Percentiles rank a stretch among this genome's conserved stretches.
These are phyloP conservation scores for Trifolium subterraneum DNA, from an alignment of 306 rosid species.

Conservation along the genomic window DNA sequence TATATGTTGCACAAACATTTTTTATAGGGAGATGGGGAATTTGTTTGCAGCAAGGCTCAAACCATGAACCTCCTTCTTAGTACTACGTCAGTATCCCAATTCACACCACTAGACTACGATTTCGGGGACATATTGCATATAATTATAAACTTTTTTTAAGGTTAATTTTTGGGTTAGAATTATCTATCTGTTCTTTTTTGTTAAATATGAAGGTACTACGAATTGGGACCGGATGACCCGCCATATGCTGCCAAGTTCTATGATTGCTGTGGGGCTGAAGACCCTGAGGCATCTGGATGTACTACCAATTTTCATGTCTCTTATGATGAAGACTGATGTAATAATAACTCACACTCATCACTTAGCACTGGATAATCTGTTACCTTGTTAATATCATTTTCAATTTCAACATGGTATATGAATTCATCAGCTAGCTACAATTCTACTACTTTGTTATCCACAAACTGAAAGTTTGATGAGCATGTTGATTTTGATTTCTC, in stretches of 20 bases:
- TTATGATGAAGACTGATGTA: constrained; percentile 67
- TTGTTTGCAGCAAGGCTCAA: no score
- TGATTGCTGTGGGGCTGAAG: constrained; percentile 96
- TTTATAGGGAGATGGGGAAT: no score
- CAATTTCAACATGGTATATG: constrained; percentile 30
- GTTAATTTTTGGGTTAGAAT: constrained; percentile 7
- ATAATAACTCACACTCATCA: constrained; percentile 14
- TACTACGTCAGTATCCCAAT: no score
- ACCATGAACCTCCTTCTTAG: no score
- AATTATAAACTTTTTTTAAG: background rate
- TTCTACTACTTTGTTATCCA: background rate
- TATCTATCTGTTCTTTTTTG: constrained; percentile 15
- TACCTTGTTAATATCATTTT: constrained; percentile 23
- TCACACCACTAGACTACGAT: no score
- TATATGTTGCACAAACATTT: no score
- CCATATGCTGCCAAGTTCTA: constrained; percentile 91
- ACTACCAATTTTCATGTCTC: constrained; percentile 78
- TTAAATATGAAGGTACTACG: constrained; percentile 68
- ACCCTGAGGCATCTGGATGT: constrained; percentile 80
- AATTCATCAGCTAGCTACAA: constrained; percentile 18
- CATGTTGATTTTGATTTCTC: background rate
- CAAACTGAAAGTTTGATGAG: constrained; percentile 23
- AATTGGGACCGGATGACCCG: constrained; percentile 76
- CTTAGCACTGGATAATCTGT: constrained; percentile 12
- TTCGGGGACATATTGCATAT: no score